Percentiles rank a stretch among this genome's conserved stretches.
Evolutionary conservation across 306 rosid species (phyloP).

Genomic region (Casuarina equisetifolia): DNA sequence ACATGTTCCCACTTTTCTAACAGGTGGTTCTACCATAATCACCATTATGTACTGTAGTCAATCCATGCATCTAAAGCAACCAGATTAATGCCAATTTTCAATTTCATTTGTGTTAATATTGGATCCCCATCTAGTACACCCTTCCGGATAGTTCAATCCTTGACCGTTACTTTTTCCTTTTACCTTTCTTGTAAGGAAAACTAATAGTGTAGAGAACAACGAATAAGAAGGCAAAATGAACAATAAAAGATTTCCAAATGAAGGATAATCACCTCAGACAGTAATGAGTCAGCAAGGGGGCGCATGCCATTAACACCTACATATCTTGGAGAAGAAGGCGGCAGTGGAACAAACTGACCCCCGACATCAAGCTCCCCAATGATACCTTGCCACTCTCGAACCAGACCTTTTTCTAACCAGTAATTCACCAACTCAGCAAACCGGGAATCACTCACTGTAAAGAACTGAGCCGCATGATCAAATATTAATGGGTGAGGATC

Average conservation of each 20-base stretch:
- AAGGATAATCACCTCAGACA: conserved; percentile 53
- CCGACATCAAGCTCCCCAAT: conserved; percentile 79
- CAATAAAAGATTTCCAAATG: not conserved
- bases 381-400: conserved; percentile 67
- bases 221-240: not conserved
- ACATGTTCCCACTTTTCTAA: not conserved
- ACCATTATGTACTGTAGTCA: not conserved
- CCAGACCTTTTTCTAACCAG: conserved; percentile 74
- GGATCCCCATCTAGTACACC: not conserved
- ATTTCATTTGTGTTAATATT: not conserved
- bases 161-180: not conserved
- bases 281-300: conserved; percentile 72
- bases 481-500: conserved; percentile 63
- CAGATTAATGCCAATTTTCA: not conserved
- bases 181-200: not conserved
- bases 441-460: conserved; percentile 61
- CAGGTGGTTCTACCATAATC: not conserved
- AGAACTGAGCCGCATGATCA: conserved; percentile 95
- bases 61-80: not conserved
- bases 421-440: conserved; percentile 58
- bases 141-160: not conserved
- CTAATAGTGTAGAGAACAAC: not conserved
- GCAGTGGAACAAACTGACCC: conserved; percentile 64
- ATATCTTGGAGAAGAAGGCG: conserved; percentile 59
- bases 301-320: conserved; percentile 79